These are phyloP conservation scores for Ophiorrhiza pumila DNA, from an alignment of 257 asterid genomes.

Conservation along the genomic window DNA sequence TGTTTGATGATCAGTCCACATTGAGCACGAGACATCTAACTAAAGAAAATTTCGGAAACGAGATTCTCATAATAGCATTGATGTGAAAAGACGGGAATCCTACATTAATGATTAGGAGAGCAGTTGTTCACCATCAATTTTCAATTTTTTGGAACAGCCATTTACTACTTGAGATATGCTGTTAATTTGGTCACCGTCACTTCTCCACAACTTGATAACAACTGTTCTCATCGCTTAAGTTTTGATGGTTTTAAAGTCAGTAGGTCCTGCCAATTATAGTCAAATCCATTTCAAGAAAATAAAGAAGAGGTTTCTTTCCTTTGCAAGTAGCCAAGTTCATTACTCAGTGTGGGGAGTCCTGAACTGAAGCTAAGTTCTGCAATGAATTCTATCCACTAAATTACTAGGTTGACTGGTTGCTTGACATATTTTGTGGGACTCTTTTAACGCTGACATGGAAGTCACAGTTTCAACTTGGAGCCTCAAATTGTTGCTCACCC, in stretches of 20 bases:
- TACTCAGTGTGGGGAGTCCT: neutral
- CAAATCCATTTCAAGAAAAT: constrained; percentile 6
- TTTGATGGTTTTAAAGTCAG: neutral
- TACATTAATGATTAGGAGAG: neutral
- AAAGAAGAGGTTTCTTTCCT: neutral
- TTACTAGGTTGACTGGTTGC: neutral
- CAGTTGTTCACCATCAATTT: constrained; percentile 5
- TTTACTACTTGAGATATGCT: neutral
- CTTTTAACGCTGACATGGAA: neutral
- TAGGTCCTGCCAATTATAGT: constrained; percentile 7
- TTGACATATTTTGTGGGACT: neutral
- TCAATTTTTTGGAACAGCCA: neutral
- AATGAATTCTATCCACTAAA: neutral
- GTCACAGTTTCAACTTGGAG: neutral
- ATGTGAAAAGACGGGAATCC: neutral
- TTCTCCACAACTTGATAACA: neutral
- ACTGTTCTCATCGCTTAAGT: neutral
- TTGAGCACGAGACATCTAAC: neutral
- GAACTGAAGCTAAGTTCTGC: neutral
- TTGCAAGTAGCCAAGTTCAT: neutral
- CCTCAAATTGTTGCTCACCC: too few species aligned
- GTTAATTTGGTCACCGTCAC: neutral
- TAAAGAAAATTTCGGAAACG: neutral
- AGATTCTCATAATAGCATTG: neutral
- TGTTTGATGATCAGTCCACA: constrained; percentile 14